Percentiles rank a stretch among this genome's conserved stretches.
Evolutionary conservation across 768 basidiomycete genomes (phyloP).

Genomic region (Termitomyces sp.): DNA sequence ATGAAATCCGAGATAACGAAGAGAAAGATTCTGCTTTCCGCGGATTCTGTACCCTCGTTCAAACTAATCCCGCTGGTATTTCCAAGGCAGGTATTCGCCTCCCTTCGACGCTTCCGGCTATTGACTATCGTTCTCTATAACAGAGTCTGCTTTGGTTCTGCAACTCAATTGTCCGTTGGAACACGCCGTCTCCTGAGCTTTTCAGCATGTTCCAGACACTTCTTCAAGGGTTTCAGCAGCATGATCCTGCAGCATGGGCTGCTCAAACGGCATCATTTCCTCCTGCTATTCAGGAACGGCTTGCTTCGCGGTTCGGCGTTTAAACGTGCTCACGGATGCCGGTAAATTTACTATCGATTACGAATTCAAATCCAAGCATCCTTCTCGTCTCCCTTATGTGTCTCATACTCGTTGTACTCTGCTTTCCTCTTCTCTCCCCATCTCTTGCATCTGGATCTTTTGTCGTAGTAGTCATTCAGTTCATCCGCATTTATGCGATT

Average conservation of each 20-base stretch:
- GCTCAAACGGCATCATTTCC: constrained; percentile 82
- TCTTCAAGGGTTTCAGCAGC: constrained; percentile 84
- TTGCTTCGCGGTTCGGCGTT: constrained; percentile 84
- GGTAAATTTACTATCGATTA: neutral
- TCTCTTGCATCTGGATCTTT: constrained; percentile 49
- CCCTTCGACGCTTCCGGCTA: neutral
- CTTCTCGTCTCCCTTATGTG: constrained; percentile 4
- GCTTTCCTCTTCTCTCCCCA: constrained; percentile 12
- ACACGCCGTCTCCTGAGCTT: constrained; percentile 83
- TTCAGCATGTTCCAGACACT: constrained; percentile 93
- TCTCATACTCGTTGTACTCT: constrained; percentile 20
- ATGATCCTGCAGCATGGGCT: constrained; percentile 82
- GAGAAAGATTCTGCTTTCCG: constrained; percentile 99
- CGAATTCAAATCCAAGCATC: neutral
- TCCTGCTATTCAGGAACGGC: constrained; percentile 80
- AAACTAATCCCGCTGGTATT: constrained; percentile 90
- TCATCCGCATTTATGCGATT: constrained; percentile 2
- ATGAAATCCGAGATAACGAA: constrained; percentile 98
- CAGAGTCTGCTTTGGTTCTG: constrained; percentile 97
- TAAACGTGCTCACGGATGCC: constrained; percentile 26
- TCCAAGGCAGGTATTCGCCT: constrained; percentile 61
- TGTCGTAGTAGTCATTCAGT: constrained; percentile 31
- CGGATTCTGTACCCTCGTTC: constrained; percentile 93
- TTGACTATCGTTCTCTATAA: constrained; percentile 1
- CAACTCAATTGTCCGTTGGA: constrained; percentile 96